phyloP scores from a whole-genome alignment of 1,139 yeast genomes.

The Arxiozyma heterogenica region DNA sequence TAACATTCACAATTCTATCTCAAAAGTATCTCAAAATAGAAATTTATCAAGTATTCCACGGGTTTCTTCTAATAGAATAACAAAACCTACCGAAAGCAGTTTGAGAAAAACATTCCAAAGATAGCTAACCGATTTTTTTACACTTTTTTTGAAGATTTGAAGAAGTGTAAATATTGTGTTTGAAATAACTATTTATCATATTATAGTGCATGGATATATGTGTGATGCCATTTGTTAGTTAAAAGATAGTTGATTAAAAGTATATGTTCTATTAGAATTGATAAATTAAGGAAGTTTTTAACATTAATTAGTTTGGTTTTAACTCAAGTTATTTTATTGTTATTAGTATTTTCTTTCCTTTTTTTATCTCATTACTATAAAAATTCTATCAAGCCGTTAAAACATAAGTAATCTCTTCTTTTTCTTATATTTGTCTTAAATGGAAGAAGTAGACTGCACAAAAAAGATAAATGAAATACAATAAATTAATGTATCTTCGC shows the following conservation, averaged over 20 bases:
- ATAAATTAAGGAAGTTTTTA: no score
- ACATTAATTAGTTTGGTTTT: background rate
- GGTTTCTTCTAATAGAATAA: constrained; percentile 1
- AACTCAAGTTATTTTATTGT: background rate
- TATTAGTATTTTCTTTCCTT: no score
- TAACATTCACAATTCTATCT: background rate
- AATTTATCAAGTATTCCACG: constrained; percentile 1
- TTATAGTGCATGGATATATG: no score
- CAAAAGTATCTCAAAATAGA: background rate
- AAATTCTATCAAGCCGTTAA: background rate
- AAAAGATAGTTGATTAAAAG: background rate
- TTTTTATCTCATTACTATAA: background rate
- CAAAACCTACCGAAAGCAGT: constrained; percentile 3
- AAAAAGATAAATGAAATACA: no score
- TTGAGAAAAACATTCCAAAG: background rate
- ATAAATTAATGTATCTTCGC: no score
- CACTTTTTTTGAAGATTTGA: background rate
- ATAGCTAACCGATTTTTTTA: background rate
- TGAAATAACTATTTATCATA: no score
- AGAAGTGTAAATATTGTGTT: background rate
- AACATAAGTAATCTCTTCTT: no score
- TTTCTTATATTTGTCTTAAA: no score
- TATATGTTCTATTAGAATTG: no score
- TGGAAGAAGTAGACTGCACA: background rate
- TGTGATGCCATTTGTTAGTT: background rate